A percentile compares a stretch with the other conserved stretches of the same genome.
Evolutionary conservation across 257 asterid species (phyloP).

Genomic region (Hygrophila difformis): DNA sequence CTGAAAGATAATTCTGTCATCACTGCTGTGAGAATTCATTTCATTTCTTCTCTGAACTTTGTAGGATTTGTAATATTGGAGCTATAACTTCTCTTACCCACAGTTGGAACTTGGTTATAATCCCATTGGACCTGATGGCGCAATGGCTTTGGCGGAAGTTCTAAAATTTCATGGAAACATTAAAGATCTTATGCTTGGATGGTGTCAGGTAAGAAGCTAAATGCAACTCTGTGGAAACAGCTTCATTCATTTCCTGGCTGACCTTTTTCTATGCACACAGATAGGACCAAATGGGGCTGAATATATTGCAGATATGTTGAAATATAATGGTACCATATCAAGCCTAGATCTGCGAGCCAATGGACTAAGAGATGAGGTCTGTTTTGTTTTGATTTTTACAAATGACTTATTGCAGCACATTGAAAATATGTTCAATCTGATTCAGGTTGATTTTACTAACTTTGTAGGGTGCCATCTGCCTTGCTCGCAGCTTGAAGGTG

Average conservation of each 20-base stretch:
- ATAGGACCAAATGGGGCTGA: slow-evolving; percentile 84
- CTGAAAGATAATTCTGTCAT: slow-evolving; percentile 75
- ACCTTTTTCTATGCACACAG: slow-evolving; percentile 30
- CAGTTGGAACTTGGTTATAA: slow-evolving; percentile 95
- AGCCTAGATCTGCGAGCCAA: slow-evolving; percentile 84
- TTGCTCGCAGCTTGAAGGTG: slow-evolving; percentile 90
- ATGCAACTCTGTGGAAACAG: background rate
- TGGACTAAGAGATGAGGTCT: slow-evolving; percentile 92
- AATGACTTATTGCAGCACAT: background rate
- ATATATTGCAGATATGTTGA: slow-evolving; percentile 80
- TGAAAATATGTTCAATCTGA: slow-evolving; percentile 3
- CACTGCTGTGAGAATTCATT: slow-evolving; percentile 51
- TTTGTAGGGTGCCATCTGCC: slow-evolving; percentile 69
- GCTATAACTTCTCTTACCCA: slow-evolving; percentile 1
- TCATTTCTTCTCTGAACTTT: slow-evolving; percentile 8
- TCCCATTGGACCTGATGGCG: slow-evolving; percentile 95
- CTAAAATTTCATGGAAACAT: slow-evolving; percentile 84
- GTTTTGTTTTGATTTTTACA: background rate
- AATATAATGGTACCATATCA: slow-evolving; percentile 69
- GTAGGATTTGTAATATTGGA: background rate
- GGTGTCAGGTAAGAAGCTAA: slow-evolving; percentile 79
- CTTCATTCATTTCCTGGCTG: slow-evolving; percentile 12
- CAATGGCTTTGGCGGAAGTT: slow-evolving; percentile 80
- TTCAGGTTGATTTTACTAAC: slow-evolving; percentile 2
- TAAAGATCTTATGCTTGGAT: slow-evolving; percentile 80